Evolutionary conservation across 140 eudicot species (phyloP).

Genomic region (Senecio squalidus): DNA sequence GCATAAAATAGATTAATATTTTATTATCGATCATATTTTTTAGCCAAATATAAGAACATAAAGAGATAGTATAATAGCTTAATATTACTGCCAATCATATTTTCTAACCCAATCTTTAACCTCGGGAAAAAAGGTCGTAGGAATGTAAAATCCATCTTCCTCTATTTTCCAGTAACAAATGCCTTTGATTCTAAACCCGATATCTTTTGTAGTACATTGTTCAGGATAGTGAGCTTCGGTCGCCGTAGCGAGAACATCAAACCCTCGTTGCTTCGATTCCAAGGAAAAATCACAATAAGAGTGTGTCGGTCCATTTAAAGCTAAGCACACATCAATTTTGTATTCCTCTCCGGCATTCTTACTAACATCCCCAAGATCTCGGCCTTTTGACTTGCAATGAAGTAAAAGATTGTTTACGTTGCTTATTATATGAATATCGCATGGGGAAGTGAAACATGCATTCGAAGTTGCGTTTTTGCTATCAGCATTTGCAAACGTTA

Average conservation of each 20-base stretch:
- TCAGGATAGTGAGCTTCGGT: no score
- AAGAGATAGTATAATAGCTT: no score
- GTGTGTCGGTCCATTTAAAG: not conserved
- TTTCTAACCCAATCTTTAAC: no score
- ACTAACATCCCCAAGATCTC: not conserved
- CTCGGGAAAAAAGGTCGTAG: no score
- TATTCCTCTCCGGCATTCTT: not conserved
- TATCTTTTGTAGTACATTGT: no score
- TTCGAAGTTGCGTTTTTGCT: not conserved
- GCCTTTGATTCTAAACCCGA: no score
- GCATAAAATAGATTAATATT: no score
- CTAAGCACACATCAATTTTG: not conserved
- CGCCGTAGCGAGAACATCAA: not conserved
- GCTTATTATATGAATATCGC: not conserved
- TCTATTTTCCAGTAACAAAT: no score
- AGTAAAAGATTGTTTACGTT: not conserved
- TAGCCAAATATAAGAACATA: no score
- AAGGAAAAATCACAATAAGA: not conserved
- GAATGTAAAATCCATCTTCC: no score
- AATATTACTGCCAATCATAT: no score
- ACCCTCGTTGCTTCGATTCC: not conserved
- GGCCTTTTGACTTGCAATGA: not conserved
- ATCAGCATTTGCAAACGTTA: not conserved
- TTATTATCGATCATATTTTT: no score
- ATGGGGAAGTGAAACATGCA: not conserved